Evolutionary conservation across 2,329 filamentous ascomycete genomes (phyloP), one percentile per base, ranked within the genome.

Genomic region (Metarhizium humberi): DNA sequence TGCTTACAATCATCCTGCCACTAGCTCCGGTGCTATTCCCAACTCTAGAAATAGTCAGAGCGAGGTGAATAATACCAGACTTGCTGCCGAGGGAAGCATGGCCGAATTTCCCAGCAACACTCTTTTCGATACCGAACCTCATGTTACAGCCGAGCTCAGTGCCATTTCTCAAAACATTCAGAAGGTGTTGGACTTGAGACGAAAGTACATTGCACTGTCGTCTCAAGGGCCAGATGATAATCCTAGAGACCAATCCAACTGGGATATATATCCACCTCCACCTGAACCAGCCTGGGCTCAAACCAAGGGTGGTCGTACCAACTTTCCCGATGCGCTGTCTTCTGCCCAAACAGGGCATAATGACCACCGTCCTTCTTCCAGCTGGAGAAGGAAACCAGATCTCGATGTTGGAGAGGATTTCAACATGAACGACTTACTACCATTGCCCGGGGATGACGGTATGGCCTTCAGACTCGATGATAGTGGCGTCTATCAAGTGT

Each of bases 401-500:
- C 82, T 92, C 62, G 84, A 95, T 65, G 90, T 97, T 64, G 94
- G 94, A 11, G 89, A 92, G 65, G 92, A 97, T 68, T 99, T 99
- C 66, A 80, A 90, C 58, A 81, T 96, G 67, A 80, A 86, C 1
- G 89, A 96, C 60, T 68, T 90, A 36, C 69, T 88, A 53, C 90
- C 92, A 0, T 72, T 95, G 2, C 90, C 92, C 0, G 80, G 76
- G 3, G 69, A 81, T 32, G 85, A 86, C 49, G 81, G 86, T 58
- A 85, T 90, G 81, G 81, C 79, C 0, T 99, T 88, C 69, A 81
- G 80, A 56, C 76, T 97, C 46, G 94, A 97, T 68, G 81, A 85
- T 3, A 88, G 82, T 61, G 89, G 94, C 57, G 90, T 99, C 4
- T 99, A 90, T 67, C 94, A 99, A 67, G 90, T 99, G 1, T 96